A percentile compares a stretch with the other conserved stretches of the same genome.
Evolutionary conservation across 352 stramenopile genomes (phyloP).

Genomic region (Globisporangium viniferum): DNA sequence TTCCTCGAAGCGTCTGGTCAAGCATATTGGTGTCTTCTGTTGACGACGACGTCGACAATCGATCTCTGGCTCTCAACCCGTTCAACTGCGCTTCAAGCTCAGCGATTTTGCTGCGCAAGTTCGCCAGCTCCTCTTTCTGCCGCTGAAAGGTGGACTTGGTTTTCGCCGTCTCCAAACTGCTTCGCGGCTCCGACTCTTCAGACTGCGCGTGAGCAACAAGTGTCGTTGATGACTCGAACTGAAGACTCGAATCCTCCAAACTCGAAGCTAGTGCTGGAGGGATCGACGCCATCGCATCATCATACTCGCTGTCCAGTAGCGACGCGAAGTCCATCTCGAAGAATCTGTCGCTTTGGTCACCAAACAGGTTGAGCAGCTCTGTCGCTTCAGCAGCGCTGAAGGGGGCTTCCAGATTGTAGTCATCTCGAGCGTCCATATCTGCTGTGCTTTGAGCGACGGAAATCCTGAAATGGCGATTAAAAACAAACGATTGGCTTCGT

Average conservation of each 20-base stretch:
- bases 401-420: background rate
- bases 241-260: background rate
- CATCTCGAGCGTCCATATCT: background rate
- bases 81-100: background rate
- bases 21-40: background rate
- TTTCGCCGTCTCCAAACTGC: background rate
- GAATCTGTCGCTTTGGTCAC: background rate
- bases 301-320: background rate
- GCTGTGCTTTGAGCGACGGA: too few relatives aligned
- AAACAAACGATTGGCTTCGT: too few relatives aligned
- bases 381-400: background rate
- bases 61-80: background rate
- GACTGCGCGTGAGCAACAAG: background rate
- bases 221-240: background rate
- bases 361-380: background rate
- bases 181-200: background rate
- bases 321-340: background rate
- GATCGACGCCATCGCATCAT: background rate
- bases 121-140: background rate
- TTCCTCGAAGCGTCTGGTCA: background rate
- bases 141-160: background rate
- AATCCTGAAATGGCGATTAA: too few relatives aligned
- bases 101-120: background rate
- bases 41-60: background rate
- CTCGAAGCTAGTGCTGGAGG: background rate